phyloP scores from a whole-genome alignment of 305 asterid species.

The Fraxinus nigra region DNA sequence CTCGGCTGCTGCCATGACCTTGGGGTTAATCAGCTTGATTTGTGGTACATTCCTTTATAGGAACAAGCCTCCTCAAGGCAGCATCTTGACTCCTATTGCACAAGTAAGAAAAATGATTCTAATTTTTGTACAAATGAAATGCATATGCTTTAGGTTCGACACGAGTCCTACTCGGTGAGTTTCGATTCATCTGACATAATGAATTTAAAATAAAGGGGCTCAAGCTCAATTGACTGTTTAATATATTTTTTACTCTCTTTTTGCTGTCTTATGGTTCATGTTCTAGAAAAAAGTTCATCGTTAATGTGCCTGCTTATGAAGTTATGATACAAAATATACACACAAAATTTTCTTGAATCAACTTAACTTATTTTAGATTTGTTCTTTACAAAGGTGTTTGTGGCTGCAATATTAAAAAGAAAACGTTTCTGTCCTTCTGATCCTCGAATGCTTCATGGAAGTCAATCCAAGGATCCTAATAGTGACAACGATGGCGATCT shows the following conservation, averaged over 20 bases:
- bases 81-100: slow-evolving; percentile 42
- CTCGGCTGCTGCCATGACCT: slow-evolving; percentile 51
- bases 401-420: slow-evolving; percentile 45
- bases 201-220: not conserved
- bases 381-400: slow-evolving; percentile 35
- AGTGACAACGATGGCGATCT: slow-evolving; percentile 8
- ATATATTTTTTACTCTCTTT: not conserved
- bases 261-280: too few species aligned
- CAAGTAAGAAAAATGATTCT: slow-evolving; percentile 30
- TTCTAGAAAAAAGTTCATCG: too few species aligned
- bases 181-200: not conserved
- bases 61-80: slow-evolving; percentile 46
- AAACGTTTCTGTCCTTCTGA: slow-evolving; percentile 32
- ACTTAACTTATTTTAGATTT: not conserved
- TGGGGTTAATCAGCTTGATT: slow-evolving; percentile 43
- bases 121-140: not conserved
- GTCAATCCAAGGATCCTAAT: slow-evolving; percentile 22
- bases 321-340: not conserved
- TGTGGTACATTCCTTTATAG: slow-evolving; percentile 34
- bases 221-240: not conserved
- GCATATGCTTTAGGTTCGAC: not conserved
- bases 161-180: not conserved
- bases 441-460: slow-evolving; percentile 38
- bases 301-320: not conserved
- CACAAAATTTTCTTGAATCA: not conserved